These are phyloP conservation scores for Lentinula raphanica DNA, from an alignment of 768 basidiomycete species.

Conservation along the genomic window DNA sequence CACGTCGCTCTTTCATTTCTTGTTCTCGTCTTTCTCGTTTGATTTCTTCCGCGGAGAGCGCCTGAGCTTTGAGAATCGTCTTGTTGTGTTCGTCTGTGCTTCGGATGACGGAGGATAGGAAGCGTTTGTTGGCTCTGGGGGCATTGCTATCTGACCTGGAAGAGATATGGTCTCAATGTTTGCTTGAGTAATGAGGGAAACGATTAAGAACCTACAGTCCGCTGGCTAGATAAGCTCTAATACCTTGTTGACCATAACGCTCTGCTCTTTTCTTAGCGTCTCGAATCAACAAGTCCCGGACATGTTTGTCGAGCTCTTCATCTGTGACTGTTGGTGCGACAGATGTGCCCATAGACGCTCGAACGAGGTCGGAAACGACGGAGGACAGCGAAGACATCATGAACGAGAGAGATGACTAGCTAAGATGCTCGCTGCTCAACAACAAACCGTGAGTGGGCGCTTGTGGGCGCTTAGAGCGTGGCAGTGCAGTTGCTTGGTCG, in stretches of 20 bases:
- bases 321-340: constrained; percentile 58
- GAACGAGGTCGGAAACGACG: constrained; percentile 77
- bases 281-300: constrained; percentile 85
- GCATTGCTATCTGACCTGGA: constrained; percentile 62
- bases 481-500: not conserved
- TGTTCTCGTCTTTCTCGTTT: constrained; percentile 63
- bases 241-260: constrained; percentile 68
- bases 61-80: constrained; percentile 71
- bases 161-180: not conserved
- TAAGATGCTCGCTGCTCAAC: too few relatives aligned
- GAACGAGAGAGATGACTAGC: too few relatives aligned
- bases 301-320: constrained; percentile 85
- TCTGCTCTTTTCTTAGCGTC: constrained; percentile 93
- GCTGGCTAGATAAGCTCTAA: constrained; percentile 69
- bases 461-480: not conserved
- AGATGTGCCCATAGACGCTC: constrained; percentile 72
- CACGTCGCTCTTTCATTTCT: constrained; percentile 54
- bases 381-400: constrained; percentile 58
- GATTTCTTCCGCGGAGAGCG: constrained; percentile 66
- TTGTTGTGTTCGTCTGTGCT: constrained; percentile 96
- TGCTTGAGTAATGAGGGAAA: not conserved
- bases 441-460: too few relatives aligned
- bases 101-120: constrained; percentile 79
- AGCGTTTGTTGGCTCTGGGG: constrained; percentile 79
- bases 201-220: constrained; percentile 32